Evolutionary conservation across 768 basidiomycete species (phyloP).

Genomic region (Termitomyces sp.): DNA sequence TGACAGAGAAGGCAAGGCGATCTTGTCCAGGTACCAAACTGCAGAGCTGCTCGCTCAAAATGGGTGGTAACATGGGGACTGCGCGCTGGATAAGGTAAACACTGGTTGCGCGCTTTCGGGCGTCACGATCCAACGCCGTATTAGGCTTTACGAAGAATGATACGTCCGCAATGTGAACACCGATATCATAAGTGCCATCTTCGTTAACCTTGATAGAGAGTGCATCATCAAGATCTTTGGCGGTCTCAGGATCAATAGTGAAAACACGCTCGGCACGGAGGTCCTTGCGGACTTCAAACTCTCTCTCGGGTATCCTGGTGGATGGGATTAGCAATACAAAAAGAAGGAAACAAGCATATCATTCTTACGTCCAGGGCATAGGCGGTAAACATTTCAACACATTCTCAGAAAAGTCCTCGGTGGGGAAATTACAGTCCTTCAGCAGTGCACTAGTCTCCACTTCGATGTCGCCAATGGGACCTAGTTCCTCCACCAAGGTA

Average conservation of each 20-base stretch:
- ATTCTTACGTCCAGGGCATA: conserved; percentile 83
- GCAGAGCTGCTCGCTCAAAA: conserved; percentile 90
- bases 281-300: conserved; percentile 85
- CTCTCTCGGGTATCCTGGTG: conserved; percentile 78
- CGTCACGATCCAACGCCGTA: conserved; percentile 97
- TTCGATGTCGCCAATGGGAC: conserved; percentile 97
- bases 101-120: conserved; percentile 93
- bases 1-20: conserved; percentile 83
- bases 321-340: conserved; percentile 10
- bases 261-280: conserved; percentile 82
- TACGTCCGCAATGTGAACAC: conserved; percentile 95
- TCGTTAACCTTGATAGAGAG: conserved; percentile 85
- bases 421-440: conserved; percentile 99
- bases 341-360: background rate
- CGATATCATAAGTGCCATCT: conserved; percentile 89
- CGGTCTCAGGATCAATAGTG: conserved; percentile 86
- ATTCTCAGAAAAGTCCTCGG: conserved; percentile 93
- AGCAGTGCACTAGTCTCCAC: conserved; percentile 96
- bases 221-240: conserved; percentile 95
- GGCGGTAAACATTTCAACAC: conserved; percentile 95
- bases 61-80: conserved; percentile 95
- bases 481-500: conserved; percentile 95
- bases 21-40: conserved; percentile 87
- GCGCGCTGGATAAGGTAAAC: conserved; percentile 96
- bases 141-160: conserved; percentile 93